Base-by-base conservation (phyloP, 169 alveolate genomes). In the Plasmodium adleri region DNA sequence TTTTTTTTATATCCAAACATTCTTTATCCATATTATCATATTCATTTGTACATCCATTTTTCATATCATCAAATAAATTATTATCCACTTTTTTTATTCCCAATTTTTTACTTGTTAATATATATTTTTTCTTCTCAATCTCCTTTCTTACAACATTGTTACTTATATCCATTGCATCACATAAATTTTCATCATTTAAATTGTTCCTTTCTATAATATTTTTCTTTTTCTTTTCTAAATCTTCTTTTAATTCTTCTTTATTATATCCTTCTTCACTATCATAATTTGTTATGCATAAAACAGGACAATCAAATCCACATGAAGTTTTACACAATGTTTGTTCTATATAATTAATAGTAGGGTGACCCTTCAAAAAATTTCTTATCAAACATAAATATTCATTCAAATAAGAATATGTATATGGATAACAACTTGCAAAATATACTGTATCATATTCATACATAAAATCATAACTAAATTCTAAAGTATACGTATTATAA, bases 401-500 rank as follows among this genome's bases (percentile, higher is more conserved):
- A 43, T 9, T 22, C 13, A 83, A 63, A 63, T 83, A 49, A 8
- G 91, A 62, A 62, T 62, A 83, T 12, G 86, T 56, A 43, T 83
- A 83, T 1, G 91, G 91, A 28, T 68, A 62, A 49, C 71, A 68
- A 60, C 91, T 83, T 54, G 74, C 58, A 50, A 83, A 83, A 68
- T 83, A 83, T 17, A 83, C 91, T 1, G 91, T 83, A 6, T 83
- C 91, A 62, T 58, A 83, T 1, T 72, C 12, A 60, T 83, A 83
- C 3, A 49, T 24, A 70, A 83, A 83, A 28, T 83, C 91, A 49
- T 83, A 83, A 17, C 74, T 54, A 20, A 83, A 83, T 43, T 83
- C 86, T 13, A 83, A 62, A 0, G 74, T 68, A 26, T 83, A 83
- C 1, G 86, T 83, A 24, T 26, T 20, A 56, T 70, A 68, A 13